Conservation (phyloP, 768 basidiomycete genomes). For the Ramaria sp. region DNA sequence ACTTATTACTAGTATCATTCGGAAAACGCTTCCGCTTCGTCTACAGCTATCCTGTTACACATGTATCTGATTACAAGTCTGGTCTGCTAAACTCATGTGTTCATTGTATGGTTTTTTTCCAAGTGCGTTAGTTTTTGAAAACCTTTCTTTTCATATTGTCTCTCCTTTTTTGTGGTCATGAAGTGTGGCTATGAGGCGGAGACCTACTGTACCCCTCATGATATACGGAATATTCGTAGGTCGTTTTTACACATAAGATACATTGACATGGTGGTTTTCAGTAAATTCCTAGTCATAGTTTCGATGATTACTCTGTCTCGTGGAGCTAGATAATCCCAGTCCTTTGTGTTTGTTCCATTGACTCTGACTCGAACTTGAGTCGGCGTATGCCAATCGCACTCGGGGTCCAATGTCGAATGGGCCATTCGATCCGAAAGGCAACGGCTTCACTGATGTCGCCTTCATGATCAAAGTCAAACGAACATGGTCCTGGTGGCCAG, state of each 20-base stretch:
- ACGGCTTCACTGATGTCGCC: slow-evolving; percentile 24
- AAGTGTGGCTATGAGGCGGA: not conserved
- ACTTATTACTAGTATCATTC: not conserved
- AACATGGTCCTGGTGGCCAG: slow-evolving; percentile 44
- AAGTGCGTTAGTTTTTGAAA: not conserved
- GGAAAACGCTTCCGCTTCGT: not conserved
- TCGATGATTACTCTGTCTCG: slow-evolving; percentile 32
- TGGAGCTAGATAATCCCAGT: slow-evolving; percentile 30
- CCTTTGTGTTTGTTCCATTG: slow-evolving; percentile 23
- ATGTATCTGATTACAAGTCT: not conserved
- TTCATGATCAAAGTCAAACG: slow-evolving; percentile 36
- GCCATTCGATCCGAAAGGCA: slow-evolving; percentile 29
- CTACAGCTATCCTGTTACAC: not conserved
- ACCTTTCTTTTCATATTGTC: not conserved
- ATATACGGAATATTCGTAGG: not conserved
- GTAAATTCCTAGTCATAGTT: slow-evolving; percentile 30
- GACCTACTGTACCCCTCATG: not conserved
- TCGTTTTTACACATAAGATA: slow-evolving; percentile 25
- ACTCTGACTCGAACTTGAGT: slow-evolving; percentile 28
- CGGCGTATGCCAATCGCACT: slow-evolving; percentile 38
- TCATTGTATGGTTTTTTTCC: not conserved
- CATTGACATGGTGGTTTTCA: slow-evolving; percentile 25
- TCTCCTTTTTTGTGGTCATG: not conserved
- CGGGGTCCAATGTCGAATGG: slow-evolving; percentile 34
- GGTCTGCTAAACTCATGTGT: not conserved